Percentiles rank a stretch among this genome's conserved stretches.
phyloP scores from a whole-genome alignment of 1,284 basidiomycete genomes.

The Cerrena zonata region DNA sequence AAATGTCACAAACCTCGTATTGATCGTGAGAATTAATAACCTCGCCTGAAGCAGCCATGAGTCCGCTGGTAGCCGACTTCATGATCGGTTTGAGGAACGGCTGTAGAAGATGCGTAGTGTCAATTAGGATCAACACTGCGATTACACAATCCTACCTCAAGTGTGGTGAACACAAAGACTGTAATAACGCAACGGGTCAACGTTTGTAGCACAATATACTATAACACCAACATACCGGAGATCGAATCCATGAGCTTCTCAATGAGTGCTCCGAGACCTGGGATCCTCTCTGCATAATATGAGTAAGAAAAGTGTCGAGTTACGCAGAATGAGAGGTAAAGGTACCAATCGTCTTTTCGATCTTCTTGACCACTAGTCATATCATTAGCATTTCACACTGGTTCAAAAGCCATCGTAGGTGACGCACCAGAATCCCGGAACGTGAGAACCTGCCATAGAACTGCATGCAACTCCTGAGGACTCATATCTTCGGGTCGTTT shows the following conservation, averaged over 20 bases:
- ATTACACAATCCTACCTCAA: constrained; percentile 33
- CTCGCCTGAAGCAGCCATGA: constrained; percentile 61
- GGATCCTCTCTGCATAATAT: constrained; percentile 55
- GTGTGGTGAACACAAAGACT: constrained; percentile 78
- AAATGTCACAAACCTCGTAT: constrained; percentile 46
- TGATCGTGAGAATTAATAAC: constrained; percentile 79
- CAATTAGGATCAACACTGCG: constrained; percentile 12
- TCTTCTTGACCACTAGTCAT: constrained; percentile 68
- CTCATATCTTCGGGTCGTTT: constrained; percentile 76
- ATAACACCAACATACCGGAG: constrained; percentile 45
- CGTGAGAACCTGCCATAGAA: constrained; percentile 80
- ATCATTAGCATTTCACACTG: neutral
- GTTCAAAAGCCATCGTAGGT: neutral
- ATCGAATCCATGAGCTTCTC: constrained; percentile 81
- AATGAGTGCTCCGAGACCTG: constrained; percentile 63
- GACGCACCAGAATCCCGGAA: constrained; percentile 65
- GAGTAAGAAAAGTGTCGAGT: neutral
- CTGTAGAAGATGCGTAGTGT: constrained; percentile 30
- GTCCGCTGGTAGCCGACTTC: constrained; percentile 57
- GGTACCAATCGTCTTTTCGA: constrained; percentile 76
- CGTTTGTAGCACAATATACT: neutral
- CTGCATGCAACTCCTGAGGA: constrained; percentile 81
- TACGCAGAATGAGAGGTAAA: constrained; percentile 12
- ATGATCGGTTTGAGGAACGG: constrained; percentile 74
- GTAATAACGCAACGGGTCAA: too few relatives aligned